Base-by-base conservation (phyloP, 352 stramenopile genomes). In the Phytophthora pisi region DNA sequence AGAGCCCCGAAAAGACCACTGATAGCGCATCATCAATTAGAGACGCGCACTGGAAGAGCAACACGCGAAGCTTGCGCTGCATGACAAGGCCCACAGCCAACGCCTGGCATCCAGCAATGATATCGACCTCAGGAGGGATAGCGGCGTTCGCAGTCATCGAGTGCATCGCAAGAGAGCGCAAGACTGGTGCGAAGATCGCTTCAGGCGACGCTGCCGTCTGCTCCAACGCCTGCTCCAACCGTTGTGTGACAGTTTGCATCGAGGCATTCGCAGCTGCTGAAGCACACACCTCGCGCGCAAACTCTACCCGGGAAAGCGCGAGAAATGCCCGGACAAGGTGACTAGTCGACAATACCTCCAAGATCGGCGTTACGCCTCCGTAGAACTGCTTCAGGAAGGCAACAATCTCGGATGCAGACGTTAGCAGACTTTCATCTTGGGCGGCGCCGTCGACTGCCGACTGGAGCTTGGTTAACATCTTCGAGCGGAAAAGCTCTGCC, bases 41-140 rank as follows among this genome's bases (percentile, higher is more conserved):
- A 4, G 64, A 13, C 9, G 61, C 20, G 16, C 70, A 77, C 61
- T 81, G 73, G 42, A 88, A 76, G 1, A 90, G 57, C 10, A 89
- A 13, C 16, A 79, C 63, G 2, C 79, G 78, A 13, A 90, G 64
- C 23, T 86, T 88, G 6, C 76, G 76, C 59, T 90, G 82, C 20
- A 89, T 51, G 4, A 86, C 49, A 36, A 86, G 66, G 1, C 79
- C 79, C 15, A 88, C 65, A 1, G 71, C 74, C 5, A 88, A 64
- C 26, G 61, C 53, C 46, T 84, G 73, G 16, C 79, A 81, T 8
- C 75, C 68, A 45, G 64, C 62, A 34, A 81, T 46, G 24, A 88
- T 63, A 31, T 86, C 68, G n/a, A 76, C 5, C 20, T 82, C 72
- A 8, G 49, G 49, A 30, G 64, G 55, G 45, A 85, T 68, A 1